Percentiles rank a stretch among this genome's conserved stretches.
Conservation (phyloP, 495 filamentous ascomycete species). For the Lasiosphaeriaceae sp. region DNA sequence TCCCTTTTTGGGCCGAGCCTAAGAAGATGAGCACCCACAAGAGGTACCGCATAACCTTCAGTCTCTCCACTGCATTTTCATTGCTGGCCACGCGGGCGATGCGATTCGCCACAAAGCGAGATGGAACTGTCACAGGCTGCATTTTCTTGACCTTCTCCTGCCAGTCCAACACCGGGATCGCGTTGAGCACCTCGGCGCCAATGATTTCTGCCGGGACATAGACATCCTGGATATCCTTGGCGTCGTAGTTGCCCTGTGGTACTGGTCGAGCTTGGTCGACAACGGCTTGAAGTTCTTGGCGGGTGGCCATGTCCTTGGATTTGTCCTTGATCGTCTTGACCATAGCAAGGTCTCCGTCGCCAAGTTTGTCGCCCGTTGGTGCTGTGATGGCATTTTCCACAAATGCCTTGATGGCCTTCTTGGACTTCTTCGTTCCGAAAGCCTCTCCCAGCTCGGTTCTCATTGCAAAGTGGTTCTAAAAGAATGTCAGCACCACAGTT, state of each 20-base stretch:
- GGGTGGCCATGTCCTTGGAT: slow-evolving; percentile 53
- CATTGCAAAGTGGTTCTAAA: slow-evolving; percentile 52
- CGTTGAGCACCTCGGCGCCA: slow-evolving; percentile 52
- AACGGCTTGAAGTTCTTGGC: slow-evolving; percentile 59
- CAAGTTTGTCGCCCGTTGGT: slow-evolving; percentile 41
- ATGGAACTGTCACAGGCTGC: slow-evolving; percentile 50
- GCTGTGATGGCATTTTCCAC: slow-evolving; percentile 71
- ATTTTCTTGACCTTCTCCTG: slow-evolving; percentile 58
- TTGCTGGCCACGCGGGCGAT: slow-evolving; percentile 53
- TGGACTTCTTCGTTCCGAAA: slow-evolving; percentile 92
- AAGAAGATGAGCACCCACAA: slow-evolving; percentile 62
- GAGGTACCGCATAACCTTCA: slow-evolving; percentile 66
- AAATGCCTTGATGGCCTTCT: slow-evolving; percentile 73
- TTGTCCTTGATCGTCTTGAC: slow-evolving; percentile 59
- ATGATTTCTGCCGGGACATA: slow-evolving; percentile 72
- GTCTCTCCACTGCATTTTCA: slow-evolving; percentile 50
- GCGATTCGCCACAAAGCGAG: slow-evolving; percentile 64
- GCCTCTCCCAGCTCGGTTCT: slow-evolving; percentile 74
- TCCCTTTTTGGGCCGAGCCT: slow-evolving; percentile 30
- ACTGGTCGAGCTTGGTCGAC: slow-evolving; percentile 71
- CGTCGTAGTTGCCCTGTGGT: slow-evolving; percentile 69
- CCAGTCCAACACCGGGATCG: slow-evolving; percentile 71
- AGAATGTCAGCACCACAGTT: slow-evolving; percentile 20
- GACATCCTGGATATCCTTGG: slow-evolving; percentile 71
- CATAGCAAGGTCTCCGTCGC: slow-evolving; percentile 56